These are phyloP conservation scores for Dendrothele bispora DNA, from an alignment of 768 basidiomycete species.

Conservation along the genomic window DNA sequence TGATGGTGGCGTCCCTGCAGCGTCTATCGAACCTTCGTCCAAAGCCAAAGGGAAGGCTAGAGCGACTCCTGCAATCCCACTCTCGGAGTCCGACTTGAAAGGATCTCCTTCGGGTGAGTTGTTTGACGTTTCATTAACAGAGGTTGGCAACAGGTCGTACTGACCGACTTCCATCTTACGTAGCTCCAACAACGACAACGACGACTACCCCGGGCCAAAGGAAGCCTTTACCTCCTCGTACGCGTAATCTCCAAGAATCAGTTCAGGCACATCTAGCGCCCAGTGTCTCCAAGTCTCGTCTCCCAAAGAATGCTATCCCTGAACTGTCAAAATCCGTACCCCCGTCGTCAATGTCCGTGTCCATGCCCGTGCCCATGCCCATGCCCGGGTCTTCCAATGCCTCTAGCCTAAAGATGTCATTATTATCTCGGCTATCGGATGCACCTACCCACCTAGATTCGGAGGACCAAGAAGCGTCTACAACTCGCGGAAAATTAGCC, in stretches of 20 bases:
- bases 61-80: not conserved
- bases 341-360: constrained; percentile 1
- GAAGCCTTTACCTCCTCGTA: constrained; percentile 10
- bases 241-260: constrained; percentile 12
- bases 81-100: not conserved
- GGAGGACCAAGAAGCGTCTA: not conserved
- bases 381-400: too few relatives aligned
- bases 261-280: constrained; percentile 17
- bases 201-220: not conserved
- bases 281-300: not conserved
- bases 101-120: not conserved
- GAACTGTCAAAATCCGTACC: too few relatives aligned
- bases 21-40: too few relatives aligned
- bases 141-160: not conserved
- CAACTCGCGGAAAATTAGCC: not conserved
- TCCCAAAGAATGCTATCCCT: constrained; percentile 1
- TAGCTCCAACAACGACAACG: too few relatives aligned
- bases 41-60: not conserved
- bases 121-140: not conserved
- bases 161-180: too few relatives aligned
- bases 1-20: too few relatives aligned
- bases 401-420: too few relatives aligned
- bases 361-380: too few relatives aligned
- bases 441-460: not conserved
- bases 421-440: constrained; percentile 2